Evolutionary conservation across 2,329 filamentous ascomycete species (phyloP).

Genomic region (Alternaria infectoria): DNA sequence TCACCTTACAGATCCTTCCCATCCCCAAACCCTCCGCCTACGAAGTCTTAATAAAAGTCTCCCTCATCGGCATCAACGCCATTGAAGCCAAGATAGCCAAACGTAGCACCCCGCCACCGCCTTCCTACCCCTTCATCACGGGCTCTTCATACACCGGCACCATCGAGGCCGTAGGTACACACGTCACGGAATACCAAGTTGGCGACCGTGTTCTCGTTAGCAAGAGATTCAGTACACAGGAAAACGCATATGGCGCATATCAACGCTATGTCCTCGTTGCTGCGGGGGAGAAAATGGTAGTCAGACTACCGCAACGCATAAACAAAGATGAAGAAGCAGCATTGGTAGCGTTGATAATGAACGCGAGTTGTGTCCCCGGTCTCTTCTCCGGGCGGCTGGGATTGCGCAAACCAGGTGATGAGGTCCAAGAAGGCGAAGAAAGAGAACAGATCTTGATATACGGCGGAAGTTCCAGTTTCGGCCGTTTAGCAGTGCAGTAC

Average conservation of each 20-base stretch:
- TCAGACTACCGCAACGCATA: not conserved
- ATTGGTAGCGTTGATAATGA: not conserved
- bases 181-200: not conserved
- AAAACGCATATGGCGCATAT: not conserved
- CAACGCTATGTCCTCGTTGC: not conserved
- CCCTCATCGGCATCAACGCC: not conserved
- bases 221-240: not conserved
- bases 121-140: not conserved
- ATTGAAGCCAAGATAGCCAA: not conserved
- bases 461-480: not conserved
- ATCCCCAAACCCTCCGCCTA: not conserved
- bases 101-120: not conserved
- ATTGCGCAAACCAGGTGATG: not conserved
- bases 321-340: not conserved
- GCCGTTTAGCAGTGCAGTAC: not conserved
- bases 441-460: not conserved
- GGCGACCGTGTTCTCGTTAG: not conserved
- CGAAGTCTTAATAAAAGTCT: not conserved
- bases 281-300: not conserved
- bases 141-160: not conserved
- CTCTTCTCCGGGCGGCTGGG: not conserved
- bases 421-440: not conserved
- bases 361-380: not conserved
- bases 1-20: not conserved
- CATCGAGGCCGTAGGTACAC: not conserved